Percentiles rank a stretch among this genome's conserved stretches.
Conservation (phyloP, 2,329 filamentous ascomycete species). For the Ceratocystis ficicola region DNA sequence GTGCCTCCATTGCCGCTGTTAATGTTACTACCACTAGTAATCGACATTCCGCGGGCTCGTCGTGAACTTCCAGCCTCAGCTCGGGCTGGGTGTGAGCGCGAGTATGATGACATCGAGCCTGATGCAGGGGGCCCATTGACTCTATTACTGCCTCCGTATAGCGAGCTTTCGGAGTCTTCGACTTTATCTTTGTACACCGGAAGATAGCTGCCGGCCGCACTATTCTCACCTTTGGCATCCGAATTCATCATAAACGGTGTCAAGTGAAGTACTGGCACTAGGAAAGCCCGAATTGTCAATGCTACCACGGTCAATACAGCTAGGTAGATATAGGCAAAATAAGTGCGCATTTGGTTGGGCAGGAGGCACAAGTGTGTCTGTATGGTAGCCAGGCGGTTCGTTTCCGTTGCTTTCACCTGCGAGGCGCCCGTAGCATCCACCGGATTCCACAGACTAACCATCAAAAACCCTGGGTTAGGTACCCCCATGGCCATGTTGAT, state of each 20-base stretch:
- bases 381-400: slow-evolving; percentile 45
- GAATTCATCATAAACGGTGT: slow-evolving; percentile 40
- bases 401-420: slow-evolving; percentile 6
- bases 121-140: slow-evolving; percentile 20
- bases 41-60: slow-evolving; percentile 12
- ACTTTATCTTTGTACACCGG: slow-evolving; percentile 42
- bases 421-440: slow-evolving; percentile 40
- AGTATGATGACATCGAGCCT: slow-evolving; percentile 23
- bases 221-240: slow-evolving; percentile 26
- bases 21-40: slow-evolving; percentile 21
- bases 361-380: slow-evolving; percentile 86
- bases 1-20: slow-evolving; percentile 23
- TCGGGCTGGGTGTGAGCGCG: slow-evolving; percentile 16
- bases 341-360: slow-evolving; percentile 75
- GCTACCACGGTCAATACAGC: slow-evolving; percentile 41
- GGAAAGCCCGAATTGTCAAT: slow-evolving; percentile 42
- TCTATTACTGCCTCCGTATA: slow-evolving; percentile 25
- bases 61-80: slow-evolving; percentile 25
- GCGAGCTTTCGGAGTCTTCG: slow-evolving; percentile 35
- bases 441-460: slow-evolving; percentile 87
- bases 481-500: slow-evolving; percentile 96
- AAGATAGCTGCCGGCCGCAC: slow-evolving; percentile 28
- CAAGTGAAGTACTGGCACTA: slow-evolving; percentile 44
- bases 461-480: slow-evolving; percentile 69
- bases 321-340: slow-evolving; percentile 62